Percentiles rank a stretch among this genome's conserved stretches.
Evolutionary conservation across 2,329 filamentous ascomycete genomes (phyloP).

Genomic region (Nothopassalora personata): DNA sequence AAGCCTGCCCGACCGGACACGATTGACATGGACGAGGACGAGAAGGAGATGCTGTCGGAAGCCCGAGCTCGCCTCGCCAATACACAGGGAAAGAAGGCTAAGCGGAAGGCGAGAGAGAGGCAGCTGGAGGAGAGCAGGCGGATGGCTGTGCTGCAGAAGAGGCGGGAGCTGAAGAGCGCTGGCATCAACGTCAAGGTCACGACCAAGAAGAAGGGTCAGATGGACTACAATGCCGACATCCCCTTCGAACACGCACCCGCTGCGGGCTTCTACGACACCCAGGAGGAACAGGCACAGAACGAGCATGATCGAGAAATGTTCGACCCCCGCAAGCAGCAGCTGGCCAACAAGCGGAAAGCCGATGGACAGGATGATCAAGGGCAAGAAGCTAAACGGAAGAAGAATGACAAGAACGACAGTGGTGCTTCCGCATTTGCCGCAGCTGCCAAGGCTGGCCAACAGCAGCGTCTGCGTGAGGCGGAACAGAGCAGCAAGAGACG

Average conservation of each 20-base stretch:
- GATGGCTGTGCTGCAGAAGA: conserved; percentile 85
- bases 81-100: conserved; percentile 98
- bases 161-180: conserved; percentile 91
- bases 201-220: conserved; percentile 87
- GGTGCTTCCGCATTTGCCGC: conserved; percentile 76
- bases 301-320: conserved; percentile 79
- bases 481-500: conserved; percentile 94
- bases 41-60: conserved; percentile 99
- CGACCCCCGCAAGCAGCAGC: conserved; percentile 86
- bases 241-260: conserved; percentile 92
- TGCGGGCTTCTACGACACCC: conserved; percentile 87
- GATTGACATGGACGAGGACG: conserved; percentile 96
- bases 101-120: conserved; percentile 90
- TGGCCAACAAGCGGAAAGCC: conserved; percentile 87
- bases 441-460: conserved; percentile 85
- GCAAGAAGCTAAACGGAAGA: conserved; percentile 73
- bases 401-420: conserved; percentile 72
- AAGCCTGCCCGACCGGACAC: conserved; percentile 94
- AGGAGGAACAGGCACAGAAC: conserved; percentile 73
- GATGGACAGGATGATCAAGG: conserved; percentile 73
- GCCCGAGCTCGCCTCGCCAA: conserved; percentile 93
- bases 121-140: conserved; percentile 92
- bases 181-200: conserved; percentile 97
- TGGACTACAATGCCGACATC: conserved; percentile 99
- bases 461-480: conserved; percentile 91